Conservation (phyloP, 495 filamentous ascomycete genomes). For the Aspergillus mulundensis region DNA sequence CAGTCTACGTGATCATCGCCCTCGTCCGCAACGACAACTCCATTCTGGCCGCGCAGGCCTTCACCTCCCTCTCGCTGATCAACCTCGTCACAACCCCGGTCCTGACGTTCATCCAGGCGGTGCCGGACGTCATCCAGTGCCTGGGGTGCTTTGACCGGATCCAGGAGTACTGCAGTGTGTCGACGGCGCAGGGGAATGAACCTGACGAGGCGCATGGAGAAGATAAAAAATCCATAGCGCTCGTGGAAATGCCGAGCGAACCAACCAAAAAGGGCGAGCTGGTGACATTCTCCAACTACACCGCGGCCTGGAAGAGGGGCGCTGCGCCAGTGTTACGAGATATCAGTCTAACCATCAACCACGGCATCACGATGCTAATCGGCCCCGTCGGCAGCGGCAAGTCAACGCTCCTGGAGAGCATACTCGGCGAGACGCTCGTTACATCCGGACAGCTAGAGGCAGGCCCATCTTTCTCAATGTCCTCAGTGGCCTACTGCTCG, state of each 20-base stretch:
- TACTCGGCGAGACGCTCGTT: constrained; percentile 15
- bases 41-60: constrained; percentile 36
- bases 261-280: not conserved
- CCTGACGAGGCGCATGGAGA: too few species aligned
- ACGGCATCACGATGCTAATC: constrained; percentile 1
- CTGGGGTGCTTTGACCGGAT: constrained; percentile 29
- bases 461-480: too few species aligned
- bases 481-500: constrained; percentile 32
- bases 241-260: too few species aligned
- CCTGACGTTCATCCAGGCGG: constrained; percentile 21
- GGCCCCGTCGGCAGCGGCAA: constrained; percentile 25
- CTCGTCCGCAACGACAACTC: constrained; percentile 33
- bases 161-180: constrained; percentile 20
- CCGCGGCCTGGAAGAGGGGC: not conserved
- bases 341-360: not conserved
- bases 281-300: not conserved
- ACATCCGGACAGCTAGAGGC: not conserved
- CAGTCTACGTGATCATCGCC: constrained; percentile 37
- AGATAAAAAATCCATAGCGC: too few species aligned
- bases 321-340: not conserved
- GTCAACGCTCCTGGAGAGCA: constrained; percentile 24
- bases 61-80: constrained; percentile 33
- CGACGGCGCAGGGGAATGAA: too few species aligned
- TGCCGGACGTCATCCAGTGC: constrained; percentile 19
- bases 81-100: constrained; percentile 24